Conservation (phyloP, 2,329 filamentous ascomycete genomes). For the Thelonectria olida region DNA sequence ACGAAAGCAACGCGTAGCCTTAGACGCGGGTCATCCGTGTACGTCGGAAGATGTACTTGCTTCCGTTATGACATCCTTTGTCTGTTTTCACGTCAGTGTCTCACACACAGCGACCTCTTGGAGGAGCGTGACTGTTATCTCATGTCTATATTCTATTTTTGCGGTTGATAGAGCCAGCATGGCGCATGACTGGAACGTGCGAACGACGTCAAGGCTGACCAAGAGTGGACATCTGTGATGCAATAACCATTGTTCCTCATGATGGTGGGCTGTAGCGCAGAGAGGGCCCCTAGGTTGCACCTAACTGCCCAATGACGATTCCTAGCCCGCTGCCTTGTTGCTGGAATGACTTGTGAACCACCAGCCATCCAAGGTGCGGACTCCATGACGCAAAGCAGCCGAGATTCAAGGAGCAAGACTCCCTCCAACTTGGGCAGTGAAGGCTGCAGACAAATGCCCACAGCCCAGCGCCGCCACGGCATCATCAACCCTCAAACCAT, state of each 20-base stretch:
- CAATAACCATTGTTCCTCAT: conserved; percentile 6
- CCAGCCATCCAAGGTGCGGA: conserved; percentile 24
- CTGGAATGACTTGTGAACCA: conserved; percentile 27
- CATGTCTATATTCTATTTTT: no score
- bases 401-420: conserved; percentile 26
- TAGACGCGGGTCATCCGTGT: conserved; percentile 21
- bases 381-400: conserved; percentile 35
- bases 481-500: conserved; percentile 26
- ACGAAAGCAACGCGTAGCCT: conserved; percentile 7
- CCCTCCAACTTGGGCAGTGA: conserved; percentile 22
- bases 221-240: conserved; percentile 9
- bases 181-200: no score
- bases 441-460: not conserved
- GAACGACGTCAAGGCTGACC: conserved; percentile 14
- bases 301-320: conserved; percentile 16
- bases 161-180: no score
- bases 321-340: not conserved
- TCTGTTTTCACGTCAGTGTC: conserved; percentile 9
- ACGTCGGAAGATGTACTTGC: conserved; percentile 27
- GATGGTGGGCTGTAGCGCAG: not conserved
- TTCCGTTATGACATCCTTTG: conserved; percentile 2
- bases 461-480: conserved; percentile 31
- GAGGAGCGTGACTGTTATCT: no score
- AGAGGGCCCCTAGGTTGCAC: not conserved
- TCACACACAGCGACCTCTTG: conserved; percentile 15